A percentile compares a stretch with the other conserved stretches of the same genome.
Conservation (phyloP, 2,329 filamentous ascomycete species). For the Claviceps cyperi region DNA sequence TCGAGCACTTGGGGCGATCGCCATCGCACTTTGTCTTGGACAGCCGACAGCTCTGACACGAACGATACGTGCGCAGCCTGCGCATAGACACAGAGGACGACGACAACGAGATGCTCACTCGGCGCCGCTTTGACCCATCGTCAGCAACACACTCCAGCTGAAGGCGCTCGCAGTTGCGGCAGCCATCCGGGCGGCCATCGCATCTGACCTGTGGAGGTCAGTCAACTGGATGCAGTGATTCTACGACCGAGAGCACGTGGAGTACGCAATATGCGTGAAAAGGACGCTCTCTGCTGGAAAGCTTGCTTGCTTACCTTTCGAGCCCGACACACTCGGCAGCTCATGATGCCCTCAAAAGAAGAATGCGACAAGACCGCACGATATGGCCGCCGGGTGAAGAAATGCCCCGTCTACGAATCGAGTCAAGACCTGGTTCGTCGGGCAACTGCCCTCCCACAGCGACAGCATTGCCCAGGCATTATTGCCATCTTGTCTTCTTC, state of each 20-base stretch:
- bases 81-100: conserved; percentile 18
- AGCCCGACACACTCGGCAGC: conserved; percentile 26
- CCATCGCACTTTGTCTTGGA: conserved; percentile 29
- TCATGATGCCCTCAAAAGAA: conserved; percentile 7
- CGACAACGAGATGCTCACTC: conserved; percentile 13
- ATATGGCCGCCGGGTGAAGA: background rate
- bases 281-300: no score
- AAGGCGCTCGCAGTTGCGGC: conserved; percentile 27
- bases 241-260: background rate
- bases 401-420: background rate
- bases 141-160: conserved; percentile 26
- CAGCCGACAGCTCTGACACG: conserved; percentile 24
- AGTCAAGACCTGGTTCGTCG: background rate
- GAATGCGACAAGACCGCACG: background rate
- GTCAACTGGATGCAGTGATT: background rate
- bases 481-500: background rate
- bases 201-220: conserved; percentile 23
- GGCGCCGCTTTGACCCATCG: conserved; percentile 15
- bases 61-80: conserved; percentile 27
- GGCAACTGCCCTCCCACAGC: background rate
- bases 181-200: conserved; percentile 26
- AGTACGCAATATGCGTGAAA: no score
- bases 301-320: conserved; percentile 20
- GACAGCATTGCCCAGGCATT: background rate
- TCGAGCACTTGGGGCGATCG: conserved; percentile 23